Conservation (phyloP, 1,284 basidiomycete genomes). For the Mycosarcoma maydis region DNA sequence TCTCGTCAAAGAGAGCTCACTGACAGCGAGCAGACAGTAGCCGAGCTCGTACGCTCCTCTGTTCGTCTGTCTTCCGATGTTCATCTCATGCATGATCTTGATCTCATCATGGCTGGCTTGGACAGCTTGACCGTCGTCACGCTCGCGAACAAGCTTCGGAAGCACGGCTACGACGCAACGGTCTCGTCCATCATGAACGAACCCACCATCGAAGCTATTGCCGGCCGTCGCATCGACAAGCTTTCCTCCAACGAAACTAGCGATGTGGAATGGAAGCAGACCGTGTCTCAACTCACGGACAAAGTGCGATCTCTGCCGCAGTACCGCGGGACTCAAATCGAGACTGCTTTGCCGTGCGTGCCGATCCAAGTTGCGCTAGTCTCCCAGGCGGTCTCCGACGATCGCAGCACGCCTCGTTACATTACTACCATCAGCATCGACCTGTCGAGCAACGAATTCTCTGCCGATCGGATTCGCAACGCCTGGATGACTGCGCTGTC, state of each 20-base stretch:
- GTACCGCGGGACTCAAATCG: slow-evolving; percentile 3
- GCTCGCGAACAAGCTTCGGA: slow-evolving; percentile 45
- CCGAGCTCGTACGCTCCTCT: slow-evolving; percentile 20
- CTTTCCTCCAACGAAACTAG: background rate
- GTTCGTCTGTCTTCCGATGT: slow-evolving; percentile 18
- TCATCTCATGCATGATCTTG: slow-evolving; percentile 16
- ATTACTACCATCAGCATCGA: slow-evolving; percentile 46
- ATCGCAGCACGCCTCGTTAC: slow-evolving; percentile 39
- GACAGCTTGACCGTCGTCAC: slow-evolving; percentile 61
- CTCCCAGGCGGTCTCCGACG: slow-evolving; percentile 37
- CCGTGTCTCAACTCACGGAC: slow-evolving; percentile 12
- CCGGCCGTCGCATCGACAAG: slow-evolving; percentile 1
- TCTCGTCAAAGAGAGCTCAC: slow-evolving; percentile 18
- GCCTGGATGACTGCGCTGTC: slow-evolving; percentile 37
- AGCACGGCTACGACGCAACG: slow-evolving; percentile 26
- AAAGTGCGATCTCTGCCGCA: slow-evolving; percentile 14
- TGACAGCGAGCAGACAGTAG: slow-evolving; percentile 25
- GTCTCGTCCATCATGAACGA: slow-evolving; percentile 45
- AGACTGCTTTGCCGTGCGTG: slow-evolving; percentile 43
- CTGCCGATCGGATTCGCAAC: slow-evolving; percentile 12
- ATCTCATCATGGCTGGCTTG: slow-evolving; percentile 56
- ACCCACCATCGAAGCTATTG: slow-evolving; percentile 50
- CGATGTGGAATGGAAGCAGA: slow-evolving; percentile 11
- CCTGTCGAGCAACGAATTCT: slow-evolving; percentile 1
- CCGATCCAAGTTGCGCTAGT: slow-evolving; percentile 59